phyloP scores from a whole-genome alignment of 306 rosid genomes.

The Vicia faba region DNA sequence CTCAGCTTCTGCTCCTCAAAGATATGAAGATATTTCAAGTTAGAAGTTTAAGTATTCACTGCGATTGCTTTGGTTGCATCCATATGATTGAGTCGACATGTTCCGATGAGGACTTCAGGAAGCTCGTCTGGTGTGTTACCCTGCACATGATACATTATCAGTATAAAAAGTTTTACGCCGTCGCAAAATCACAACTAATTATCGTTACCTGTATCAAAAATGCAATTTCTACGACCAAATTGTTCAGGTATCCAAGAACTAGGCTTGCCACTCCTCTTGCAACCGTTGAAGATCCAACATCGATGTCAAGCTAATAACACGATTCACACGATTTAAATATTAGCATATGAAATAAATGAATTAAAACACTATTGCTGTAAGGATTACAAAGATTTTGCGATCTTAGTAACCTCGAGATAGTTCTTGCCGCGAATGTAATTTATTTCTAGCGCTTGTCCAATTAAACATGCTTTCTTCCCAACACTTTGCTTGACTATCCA shows the following conservation, averaged over 20 bases:
- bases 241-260: conserved; percentile 90
- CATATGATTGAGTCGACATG: conserved; percentile 77
- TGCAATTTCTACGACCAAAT: conserved; percentile 92
- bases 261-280: conserved; percentile 84
- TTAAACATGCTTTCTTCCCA: conserved; percentile 86
- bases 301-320: conserved; percentile 57
- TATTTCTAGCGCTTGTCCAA: conserved; percentile 73
- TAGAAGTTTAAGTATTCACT: conserved; percentile 41
- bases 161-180: not conserved
- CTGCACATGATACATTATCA: conserved; percentile 37
- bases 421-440: conserved; percentile 71
- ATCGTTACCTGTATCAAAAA: conserved; percentile 76
- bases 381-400: not conserved
- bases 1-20: conserved; percentile 28
- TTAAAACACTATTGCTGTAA: not conserved
- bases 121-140: conserved; percentile 82
- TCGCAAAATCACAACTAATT: not conserved
- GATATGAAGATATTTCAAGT: not conserved
- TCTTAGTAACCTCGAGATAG: conserved; percentile 70
- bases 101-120: conserved; percentile 79
- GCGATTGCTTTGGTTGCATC: conserved; percentile 66
- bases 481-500: conserved; percentile 98
- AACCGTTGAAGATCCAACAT: conserved; percentile 83
- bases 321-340: conserved; percentile 30
- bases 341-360: conserved; percentile 14